Base-by-base conservation (phyloP, 495 filamentous ascomycete species). In the Podospora pseudoanserina region DNA sequence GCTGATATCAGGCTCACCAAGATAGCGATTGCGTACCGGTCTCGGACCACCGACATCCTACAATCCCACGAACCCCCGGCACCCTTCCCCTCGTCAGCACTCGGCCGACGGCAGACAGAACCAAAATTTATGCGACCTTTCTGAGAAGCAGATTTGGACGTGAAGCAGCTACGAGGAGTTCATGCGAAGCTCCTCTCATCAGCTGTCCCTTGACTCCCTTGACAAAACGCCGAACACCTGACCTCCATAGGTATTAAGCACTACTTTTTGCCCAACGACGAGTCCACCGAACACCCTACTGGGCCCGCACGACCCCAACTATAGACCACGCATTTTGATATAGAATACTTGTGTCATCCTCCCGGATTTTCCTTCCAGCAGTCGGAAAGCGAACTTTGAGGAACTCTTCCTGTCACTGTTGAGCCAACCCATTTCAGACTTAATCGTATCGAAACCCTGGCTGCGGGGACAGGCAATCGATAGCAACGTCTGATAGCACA, bases 271-370 rank as follows among this genome's bases (percentile, higher is more conserved):
- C 55, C 55, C 55, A 58, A 58, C 55, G 55, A 58, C 13, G 4
- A 58, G 23, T 7, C 39, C 39, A 49, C 39, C 39, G 15, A 49
- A 49, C 39, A 49, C 13, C 39, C 7, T 49, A 49, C 39, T 49
- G 23, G 20, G 20, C 39, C 18, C 56, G 64, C n/a, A 26, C 19
- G 49, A 6, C 28, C 64, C 7, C n/a, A 30, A 13, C 55, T 66
- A 67, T 67, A 67, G 65, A 61, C 32, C 58, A 67, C 44, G 65
- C 56, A 60, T 67, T 67, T 19, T 67, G 65, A 67, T 67, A 67
- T 60, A 67, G 30, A n/a, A 30, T 13, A 53, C 60, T 19, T 20
- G 9, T 11, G 27, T 26, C 30, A 9, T 59, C 30, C 53, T 65
- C 57, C 32, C 28, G 20, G 53, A 32, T 54, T 26, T 20, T 58